A percentile compares a stretch with the other conserved stretches of the same genome.
Evolutionary conservation across 768 basidiomycete genomes (phyloP).

Genomic region (Pisolithus sp.): DNA sequence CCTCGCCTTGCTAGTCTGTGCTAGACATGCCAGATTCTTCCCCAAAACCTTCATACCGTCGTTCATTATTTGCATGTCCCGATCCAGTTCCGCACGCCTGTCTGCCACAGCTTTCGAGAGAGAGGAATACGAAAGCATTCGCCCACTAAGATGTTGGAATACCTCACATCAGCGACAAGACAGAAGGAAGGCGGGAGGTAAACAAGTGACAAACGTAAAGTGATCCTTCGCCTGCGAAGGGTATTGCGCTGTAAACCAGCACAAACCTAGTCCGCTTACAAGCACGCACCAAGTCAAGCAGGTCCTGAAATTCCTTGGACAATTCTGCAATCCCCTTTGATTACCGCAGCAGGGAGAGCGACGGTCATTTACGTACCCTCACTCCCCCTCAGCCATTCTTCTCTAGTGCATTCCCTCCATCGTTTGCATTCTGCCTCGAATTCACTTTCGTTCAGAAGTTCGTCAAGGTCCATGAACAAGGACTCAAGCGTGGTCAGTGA

Average conservation of each 20-base stretch:
- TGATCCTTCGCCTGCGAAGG: constrained; percentile 22
- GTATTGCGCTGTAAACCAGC: background rate
- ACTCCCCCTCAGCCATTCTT: constrained; percentile 26
- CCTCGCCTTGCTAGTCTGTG: constrained; percentile 1
- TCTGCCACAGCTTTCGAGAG: constrained; percentile 19
- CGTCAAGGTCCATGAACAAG: constrained; percentile 15
- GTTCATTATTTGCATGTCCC: constrained; percentile 11
- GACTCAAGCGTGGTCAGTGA: constrained; percentile 8
- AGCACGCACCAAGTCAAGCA: constrained; percentile 17
- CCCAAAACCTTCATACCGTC: constrained; percentile 15
- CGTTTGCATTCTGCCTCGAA: constrained; percentile 17
- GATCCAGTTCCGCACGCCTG: constrained; percentile 14
- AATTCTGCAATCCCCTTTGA: constrained; percentile 12
- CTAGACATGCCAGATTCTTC: constrained; percentile 18
- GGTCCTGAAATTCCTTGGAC: constrained; percentile 11
- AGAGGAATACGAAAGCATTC: constrained; percentile 12
- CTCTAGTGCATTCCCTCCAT: constrained; percentile 24
- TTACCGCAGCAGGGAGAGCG: background rate
- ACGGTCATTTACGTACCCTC: constrained; percentile 17
- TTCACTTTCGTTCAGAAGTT: constrained; percentile 17
- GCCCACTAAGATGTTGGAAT: constrained; percentile 9
- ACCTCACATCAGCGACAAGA: constrained; percentile 4
- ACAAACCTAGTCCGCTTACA: background rate
- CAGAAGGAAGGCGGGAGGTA: background rate
- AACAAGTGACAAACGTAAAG: constrained; percentile 16